These are phyloP conservation scores for Ustilago hordei DNA, from an alignment of 1,284 basidiomycete genomes.

Conservation along the genomic window DNA sequence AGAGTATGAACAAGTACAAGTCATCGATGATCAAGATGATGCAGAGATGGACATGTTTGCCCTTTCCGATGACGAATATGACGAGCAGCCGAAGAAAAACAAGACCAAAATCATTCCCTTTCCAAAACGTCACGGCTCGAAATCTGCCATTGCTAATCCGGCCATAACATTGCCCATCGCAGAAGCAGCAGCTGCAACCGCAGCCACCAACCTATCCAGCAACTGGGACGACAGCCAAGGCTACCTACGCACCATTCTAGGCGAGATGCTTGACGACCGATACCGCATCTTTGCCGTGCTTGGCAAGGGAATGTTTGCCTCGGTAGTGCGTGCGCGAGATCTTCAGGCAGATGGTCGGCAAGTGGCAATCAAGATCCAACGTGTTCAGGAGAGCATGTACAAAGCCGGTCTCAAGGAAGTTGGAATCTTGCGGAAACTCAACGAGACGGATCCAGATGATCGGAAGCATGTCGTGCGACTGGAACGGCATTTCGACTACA, in stretches of 20 bases:
- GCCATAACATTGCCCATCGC: background rate
- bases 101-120: constrained; percentile 57
- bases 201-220: constrained; percentile 70
- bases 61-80: constrained; percentile 45
- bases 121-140: constrained; percentile 23
- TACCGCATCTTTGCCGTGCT: constrained; percentile 95
- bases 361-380: constrained; percentile 97
- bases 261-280: constrained; percentile 87
- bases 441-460: constrained; percentile 90
- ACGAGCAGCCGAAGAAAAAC: constrained; percentile 20
- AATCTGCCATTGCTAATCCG: background rate
- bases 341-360: constrained; percentile 72
- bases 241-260: constrained; percentile 93
- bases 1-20: constrained; percentile 62
- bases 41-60: constrained; percentile 69
- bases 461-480: constrained; percentile 94
- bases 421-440: constrained; percentile 86
- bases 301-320: constrained; percentile 98
- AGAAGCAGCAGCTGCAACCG: background rate
- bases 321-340: constrained; percentile 90
- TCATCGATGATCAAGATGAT: constrained; percentile 63
- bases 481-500: constrained; percentile 93
- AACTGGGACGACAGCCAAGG: constrained; percentile 85
- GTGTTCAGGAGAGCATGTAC: constrained; percentile 97
- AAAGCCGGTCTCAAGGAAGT: constrained; percentile 94